Base-by-base conservation (phyloP, 2,329 filamentous ascomycete genomes). In the Penicillium sp. region DNA sequence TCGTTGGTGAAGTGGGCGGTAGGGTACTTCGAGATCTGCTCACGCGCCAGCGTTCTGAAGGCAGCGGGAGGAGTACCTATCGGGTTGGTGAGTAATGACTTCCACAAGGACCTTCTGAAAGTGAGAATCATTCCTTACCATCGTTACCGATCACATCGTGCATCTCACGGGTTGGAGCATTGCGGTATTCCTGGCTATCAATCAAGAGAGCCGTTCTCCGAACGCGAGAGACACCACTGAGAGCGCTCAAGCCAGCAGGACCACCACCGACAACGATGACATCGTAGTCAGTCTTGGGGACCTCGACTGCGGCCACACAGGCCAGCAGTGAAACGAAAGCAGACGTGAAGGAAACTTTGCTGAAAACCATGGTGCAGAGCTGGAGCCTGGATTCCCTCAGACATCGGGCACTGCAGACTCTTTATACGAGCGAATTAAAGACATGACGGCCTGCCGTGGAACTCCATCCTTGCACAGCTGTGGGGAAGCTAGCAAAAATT, bases 121-220 rank as follows among this genome's bases (percentile, higher is more conserved):
- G 6, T 13, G 11, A 16, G 11, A 31, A n/a, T 14, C 3, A 6
- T 9, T 14, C 43, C 65, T 57, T 63, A 84, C 83, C 83, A 48
- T 86, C 83, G 53, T 78, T 82, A 3, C 83, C 83, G 24, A 85
- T 73, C 0, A 86, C 80, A 64, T 86, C 84, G 67, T 87, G 84
- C 76, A 85, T 81, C 58, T 84, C 78, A 13, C 83, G 71, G 0
- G 84, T 86, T 0, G 76, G 71, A 1, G 49, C 75, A 62, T 86
- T 87, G 48, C 84, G 80, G 59, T 87, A 87, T 29, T 77, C 72
- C 11, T 78, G 80, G 18, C 81, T 84, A 65, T 87, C 84, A 49
- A 86, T 79, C 40, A 87, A 66, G 7, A 85, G 70, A 0, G 79
- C 78, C 5, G 76, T 80, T 13, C 83, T 76, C 11, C 79, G 77